These are phyloP conservation scores for Abortiporus biennis DNA, from an alignment of 1,284 basidiomycete genomes.

Conservation along the genomic window DNA sequence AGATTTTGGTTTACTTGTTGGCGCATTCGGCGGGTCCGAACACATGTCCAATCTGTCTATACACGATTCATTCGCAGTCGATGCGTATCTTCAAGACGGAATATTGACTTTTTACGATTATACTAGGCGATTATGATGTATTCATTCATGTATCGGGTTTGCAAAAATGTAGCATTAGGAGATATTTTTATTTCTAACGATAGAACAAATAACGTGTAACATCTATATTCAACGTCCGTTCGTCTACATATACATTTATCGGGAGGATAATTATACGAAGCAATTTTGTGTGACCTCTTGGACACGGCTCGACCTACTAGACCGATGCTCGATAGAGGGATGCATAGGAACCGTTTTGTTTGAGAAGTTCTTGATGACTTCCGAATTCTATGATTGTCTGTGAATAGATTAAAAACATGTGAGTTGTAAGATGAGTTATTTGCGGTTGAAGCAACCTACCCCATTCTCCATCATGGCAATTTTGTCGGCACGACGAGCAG, in stretches of 20 bases:
- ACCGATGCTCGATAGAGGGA: slow-evolving; percentile 65
- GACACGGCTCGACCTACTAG: too few relatives aligned
- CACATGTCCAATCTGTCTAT: slow-evolving; percentile 36
- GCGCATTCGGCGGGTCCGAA: slow-evolving; percentile 61
- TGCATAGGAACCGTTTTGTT: slow-evolving; percentile 57
- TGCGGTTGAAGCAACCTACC: slow-evolving; percentile 39
- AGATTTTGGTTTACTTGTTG: slow-evolving; percentile 83
- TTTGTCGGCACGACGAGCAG: slow-evolving; percentile 73
- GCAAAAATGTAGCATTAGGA: too few relatives aligned
- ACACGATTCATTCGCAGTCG: slow-evolving; percentile 48
- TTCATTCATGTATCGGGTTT: too few relatives aligned
- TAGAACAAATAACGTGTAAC: too few relatives aligned
- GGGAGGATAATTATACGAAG: too few relatives aligned
- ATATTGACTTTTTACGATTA: slow-evolving; percentile 61
- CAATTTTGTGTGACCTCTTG: too few relatives aligned
- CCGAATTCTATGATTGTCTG: slow-evolving; percentile 79
- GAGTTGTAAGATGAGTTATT: not conserved
- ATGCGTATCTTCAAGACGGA: slow-evolving; percentile 59
- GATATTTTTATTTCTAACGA: too few relatives aligned
- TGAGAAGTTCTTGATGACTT: slow-evolving; percentile 68
- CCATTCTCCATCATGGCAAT: slow-evolving; percentile 84
- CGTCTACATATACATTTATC: too few relatives aligned
- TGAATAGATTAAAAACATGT: slow-evolving; percentile 4
- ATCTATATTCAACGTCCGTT: too few relatives aligned
- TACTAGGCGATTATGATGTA: slow-evolving; percentile 30